Conservation (phyloP, 768 basidiomycete species). For the Amanita polypyramis region DNA sequence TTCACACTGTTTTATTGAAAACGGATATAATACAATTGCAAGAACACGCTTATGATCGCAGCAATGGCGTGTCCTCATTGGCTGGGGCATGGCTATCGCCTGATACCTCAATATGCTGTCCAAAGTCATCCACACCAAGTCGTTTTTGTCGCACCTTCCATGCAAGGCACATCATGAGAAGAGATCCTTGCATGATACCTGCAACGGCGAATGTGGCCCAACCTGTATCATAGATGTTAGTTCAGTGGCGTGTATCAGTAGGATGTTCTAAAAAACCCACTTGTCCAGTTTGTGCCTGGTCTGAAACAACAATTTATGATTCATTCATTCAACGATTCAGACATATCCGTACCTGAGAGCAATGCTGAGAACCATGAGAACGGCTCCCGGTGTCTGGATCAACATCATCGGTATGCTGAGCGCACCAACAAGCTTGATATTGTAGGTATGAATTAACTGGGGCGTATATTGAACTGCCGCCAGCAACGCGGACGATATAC, state of each 20-base stretch:
- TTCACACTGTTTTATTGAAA: no score
- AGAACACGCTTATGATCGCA: neutral
- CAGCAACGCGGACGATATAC: conserved; percentile 67
- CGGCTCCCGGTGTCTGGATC: conserved; percentile 85
- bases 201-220: conserved; percentile 79
- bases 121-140: conserved; percentile 85
- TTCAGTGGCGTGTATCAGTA: neutral
- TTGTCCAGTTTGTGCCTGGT: conserved; percentile 81
- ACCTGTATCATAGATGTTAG: conserved; percentile 28
- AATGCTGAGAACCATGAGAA: conserved; percentile 80
- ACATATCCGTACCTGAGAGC: conserved; percentile 42
- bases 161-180: conserved; percentile 75
- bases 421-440: conserved; percentile 75
- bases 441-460: conserved; percentile 75
- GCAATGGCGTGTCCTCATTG: neutral
- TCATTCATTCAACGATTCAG: conserved; percentile 1
- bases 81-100: neutral
- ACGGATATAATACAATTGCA: no score
- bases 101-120: conserved; percentile 30
- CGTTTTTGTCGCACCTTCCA: conserved; percentile 76
- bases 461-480: conserved; percentile 84
- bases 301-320: conserved; percentile 20
- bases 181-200: conserved; percentile 72
- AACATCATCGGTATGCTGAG: conserved; percentile 94
- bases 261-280: conserved; percentile 21